phyloP scores from a whole-genome alignment of 345 rosid species.

The Firmiana major region DNA sequence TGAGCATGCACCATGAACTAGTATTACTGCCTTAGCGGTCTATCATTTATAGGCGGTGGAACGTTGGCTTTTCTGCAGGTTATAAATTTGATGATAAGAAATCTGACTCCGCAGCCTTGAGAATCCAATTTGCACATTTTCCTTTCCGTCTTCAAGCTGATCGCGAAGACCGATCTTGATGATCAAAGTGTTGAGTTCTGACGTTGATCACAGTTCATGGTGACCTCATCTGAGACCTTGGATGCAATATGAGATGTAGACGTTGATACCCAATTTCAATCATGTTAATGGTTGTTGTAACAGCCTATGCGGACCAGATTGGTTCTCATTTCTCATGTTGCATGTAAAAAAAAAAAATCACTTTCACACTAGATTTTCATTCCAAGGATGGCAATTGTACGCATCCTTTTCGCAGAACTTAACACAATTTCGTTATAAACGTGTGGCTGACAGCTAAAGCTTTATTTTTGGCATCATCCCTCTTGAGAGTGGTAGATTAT shows the following conservation, averaged over 20 bases:
- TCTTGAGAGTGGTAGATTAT: background rate
- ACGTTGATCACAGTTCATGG: conserved; percentile 1
- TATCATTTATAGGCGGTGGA: background rate
- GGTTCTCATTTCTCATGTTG: background rate
- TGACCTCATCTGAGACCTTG: background rate
- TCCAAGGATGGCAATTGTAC: background rate
- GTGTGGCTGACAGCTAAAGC: background rate
- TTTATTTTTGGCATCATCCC: background rate
- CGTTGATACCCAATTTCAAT: background rate
- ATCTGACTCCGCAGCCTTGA: conserved; percentile 33
- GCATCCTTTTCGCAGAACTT: background rate
- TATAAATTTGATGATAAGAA: conserved; percentile 59
- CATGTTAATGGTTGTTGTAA: background rate
- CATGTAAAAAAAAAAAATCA: background rate
- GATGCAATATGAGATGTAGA: background rate
- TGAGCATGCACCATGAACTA: too few relatives aligned
- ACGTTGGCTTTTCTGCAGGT: conserved; percentile 30
- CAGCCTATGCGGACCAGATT: background rate
- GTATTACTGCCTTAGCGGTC: background rate
- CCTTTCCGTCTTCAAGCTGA: conserved; percentile 37
- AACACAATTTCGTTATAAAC: background rate
- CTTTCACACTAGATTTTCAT: background rate
- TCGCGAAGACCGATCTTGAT: background rate
- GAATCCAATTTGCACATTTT: conserved; percentile 43
- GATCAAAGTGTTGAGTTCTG: conserved; percentile 4